phyloP scores from a whole-genome alignment of 768 basidiomycete species.

The Mycena crocata region DNA sequence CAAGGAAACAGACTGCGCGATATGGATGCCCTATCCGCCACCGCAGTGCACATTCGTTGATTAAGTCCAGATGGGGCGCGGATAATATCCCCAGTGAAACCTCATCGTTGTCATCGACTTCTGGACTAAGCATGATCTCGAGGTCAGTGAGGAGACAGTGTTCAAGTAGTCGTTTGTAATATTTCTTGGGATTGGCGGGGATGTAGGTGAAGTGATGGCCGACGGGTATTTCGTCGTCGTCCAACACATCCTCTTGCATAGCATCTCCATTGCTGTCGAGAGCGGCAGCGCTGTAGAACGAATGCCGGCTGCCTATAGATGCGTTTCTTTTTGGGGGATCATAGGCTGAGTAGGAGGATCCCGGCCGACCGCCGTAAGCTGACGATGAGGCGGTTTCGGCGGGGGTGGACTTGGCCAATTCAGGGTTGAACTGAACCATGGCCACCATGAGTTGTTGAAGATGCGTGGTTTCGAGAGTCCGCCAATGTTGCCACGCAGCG shows the following conservation, averaged over 20 bases:
- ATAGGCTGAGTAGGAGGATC: slow-evolving; percentile 63
- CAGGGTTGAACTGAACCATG: slow-evolving; percentile 89
- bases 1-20: slow-evolving; percentile 83
- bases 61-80: slow-evolving; percentile 78
- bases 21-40: slow-evolving; percentile 91
- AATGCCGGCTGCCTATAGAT: slow-evolving; percentile 78
- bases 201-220: slow-evolving; percentile 91
- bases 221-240: slow-evolving; percentile 76
- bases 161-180: slow-evolving; percentile 87
- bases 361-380: slow-evolving; percentile 63
- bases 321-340: slow-evolving; percentile 60
- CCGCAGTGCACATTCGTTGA: slow-evolving; percentile 88
- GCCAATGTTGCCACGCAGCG: slow-evolving; percentile 88
- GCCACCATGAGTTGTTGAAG: slow-evolving; percentile 90
- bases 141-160: slow-evolving; percentile 87
- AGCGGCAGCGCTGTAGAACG: slow-evolving; percentile 55
- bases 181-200: slow-evolving; percentile 87
- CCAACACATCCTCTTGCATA: slow-evolving; percentile 56
- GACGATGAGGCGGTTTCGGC: slow-evolving; percentile 61
- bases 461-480: slow-evolving; percentile 81
- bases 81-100: slow-evolving; percentile 94
- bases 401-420: slow-evolving; percentile 83
- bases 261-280: slow-evolving; percentile 48
- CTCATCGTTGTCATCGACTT: slow-evolving; percentile 95
- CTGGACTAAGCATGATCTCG: slow-evolving; percentile 89